These are phyloP conservation scores for Aspergillus sp. DNA, from an alignment of 2,329 filamentous ascomycete genomes.

Conservation along the genomic window DNA sequence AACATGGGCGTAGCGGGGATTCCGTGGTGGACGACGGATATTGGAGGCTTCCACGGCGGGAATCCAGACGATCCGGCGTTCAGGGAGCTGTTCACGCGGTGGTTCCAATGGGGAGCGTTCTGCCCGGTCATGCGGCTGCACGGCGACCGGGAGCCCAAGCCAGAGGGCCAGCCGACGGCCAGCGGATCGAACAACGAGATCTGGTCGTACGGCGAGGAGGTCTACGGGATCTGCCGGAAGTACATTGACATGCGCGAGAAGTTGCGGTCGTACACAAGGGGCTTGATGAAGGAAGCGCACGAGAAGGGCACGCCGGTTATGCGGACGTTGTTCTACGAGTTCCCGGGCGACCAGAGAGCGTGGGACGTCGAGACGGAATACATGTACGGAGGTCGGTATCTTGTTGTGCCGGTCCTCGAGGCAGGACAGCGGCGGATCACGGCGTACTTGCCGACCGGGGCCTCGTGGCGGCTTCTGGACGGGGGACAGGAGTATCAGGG, in stretches of 20 bases:
- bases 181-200: conserved; percentile 41
- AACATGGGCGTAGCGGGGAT: conserved; percentile 58
- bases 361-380: conserved; percentile 56
- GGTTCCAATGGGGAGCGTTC: conserved; percentile 62
- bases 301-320: conserved; percentile 54
- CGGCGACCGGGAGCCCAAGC: conserved; percentile 54
- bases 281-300: conserved; percentile 52
- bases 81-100: conserved; percentile 55
- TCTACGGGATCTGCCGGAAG: conserved; percentile 51
- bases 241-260: conserved; percentile 52
- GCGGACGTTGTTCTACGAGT: conserved; percentile 55
- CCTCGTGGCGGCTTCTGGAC: conserved; percentile 37
- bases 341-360: conserved; percentile 43
- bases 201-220: conserved; percentile 55
- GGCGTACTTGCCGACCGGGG: conserved; percentile 46
- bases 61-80: conserved; percentile 48
- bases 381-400: conserved; percentile 53
- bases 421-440: conserved; percentile 35
- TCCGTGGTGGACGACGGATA: conserved; percentile 62
- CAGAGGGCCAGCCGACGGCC: conserved; percentile 18
- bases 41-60: conserved; percentile 60
- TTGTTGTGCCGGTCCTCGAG: conserved; percentile 49
- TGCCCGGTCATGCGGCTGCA: conserved; percentile 60
- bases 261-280: conserved; percentile 49
- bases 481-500: conserved; percentile 26